A percentile compares a stretch with the other conserved stretches of the same genome.
These are phyloP conservation scores for Hypericum perforatum DNA, from an alignment of 345 rosid species.

Conservation along the genomic window DNA sequence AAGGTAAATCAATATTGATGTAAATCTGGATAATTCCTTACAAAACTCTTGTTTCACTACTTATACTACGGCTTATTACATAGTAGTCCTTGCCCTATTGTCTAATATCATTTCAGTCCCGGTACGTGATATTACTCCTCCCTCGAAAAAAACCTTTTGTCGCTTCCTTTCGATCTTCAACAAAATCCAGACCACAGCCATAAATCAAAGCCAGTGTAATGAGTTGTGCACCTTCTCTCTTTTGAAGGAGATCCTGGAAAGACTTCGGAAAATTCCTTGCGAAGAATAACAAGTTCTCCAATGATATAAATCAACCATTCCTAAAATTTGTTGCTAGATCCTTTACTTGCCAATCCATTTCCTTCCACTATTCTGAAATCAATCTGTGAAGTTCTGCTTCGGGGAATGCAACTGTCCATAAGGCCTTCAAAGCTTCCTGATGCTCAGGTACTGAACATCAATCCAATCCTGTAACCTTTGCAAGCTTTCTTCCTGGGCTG, in stretches of 20 bases:
- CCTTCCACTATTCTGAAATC: conserved; percentile 99
- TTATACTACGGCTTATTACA: no score
- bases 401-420: conserved; percentile 90
- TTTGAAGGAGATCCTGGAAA: conserved; percentile 82
- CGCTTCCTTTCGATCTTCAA: no score
- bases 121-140: no score
- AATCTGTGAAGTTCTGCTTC: conserved; percentile 75
- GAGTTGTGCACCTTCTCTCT: conserved; percentile 90
- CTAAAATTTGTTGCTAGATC: conserved; percentile 99
- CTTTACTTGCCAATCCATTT: conserved; percentile 99
- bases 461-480: conserved; percentile 75
- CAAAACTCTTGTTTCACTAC: no score
- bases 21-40: no score
- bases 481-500: conserved; percentile 92
- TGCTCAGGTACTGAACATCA: conserved; percentile 69
- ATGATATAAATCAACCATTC: conserved; percentile 95
- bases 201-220: no score
- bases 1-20: no score
- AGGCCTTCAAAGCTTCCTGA: conserved; percentile 79
- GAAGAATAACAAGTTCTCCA: conserved; percentile 90
- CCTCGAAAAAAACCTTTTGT: no score
- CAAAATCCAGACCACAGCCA: no score
- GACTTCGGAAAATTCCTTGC: conserved; percentile 78
- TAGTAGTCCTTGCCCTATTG: no score
- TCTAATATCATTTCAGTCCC: no score